Percentiles rank a stretch among this genome's conserved stretches.
These are phyloP conservation scores for Diplodia mutila DNA, from an alignment of 2,329 filamentous ascomycete species.

Conservation along the genomic window DNA sequence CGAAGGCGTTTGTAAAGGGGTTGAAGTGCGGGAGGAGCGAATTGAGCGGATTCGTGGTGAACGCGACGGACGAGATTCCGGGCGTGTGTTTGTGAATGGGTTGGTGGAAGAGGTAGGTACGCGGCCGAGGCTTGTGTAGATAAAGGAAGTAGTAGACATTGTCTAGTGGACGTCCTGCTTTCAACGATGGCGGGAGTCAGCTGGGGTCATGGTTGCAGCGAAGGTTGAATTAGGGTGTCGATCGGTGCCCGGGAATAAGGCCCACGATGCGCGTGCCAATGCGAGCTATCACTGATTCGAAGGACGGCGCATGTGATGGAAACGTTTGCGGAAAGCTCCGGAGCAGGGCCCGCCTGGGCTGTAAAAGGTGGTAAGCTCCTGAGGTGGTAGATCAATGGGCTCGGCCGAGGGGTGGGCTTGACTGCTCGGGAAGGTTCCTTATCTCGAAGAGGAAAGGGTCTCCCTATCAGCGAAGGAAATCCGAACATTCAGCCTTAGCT, in stretches of 20 bases:
- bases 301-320: neutral
- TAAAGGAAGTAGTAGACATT: neutral
- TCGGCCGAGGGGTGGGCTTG: neutral
- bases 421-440: neutral
- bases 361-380: neutral
- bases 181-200: neutral
- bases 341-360: neutral
- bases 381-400: neutral
- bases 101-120: too few species aligned
- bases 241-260: neutral
- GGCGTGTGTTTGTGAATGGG: slow-evolving; percentile 36
- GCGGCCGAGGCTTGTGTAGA: neutral
- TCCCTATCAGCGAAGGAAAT: neutral
- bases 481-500: neutral
- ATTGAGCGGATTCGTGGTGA: slow-evolving; percentile 46
- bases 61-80: slow-evolving; percentile 36
- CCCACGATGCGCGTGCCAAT: neutral
- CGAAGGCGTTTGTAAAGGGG: slow-evolving; percentile 63
- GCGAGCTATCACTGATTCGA: neutral
- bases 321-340: neutral
- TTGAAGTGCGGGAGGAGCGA: slow-evolving; percentile 54
- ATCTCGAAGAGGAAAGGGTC: neutral
- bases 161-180: neutral
- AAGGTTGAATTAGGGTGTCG: neutral
- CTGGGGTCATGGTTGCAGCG: neutral